phyloP scores from a whole-genome alignment of 257 asterid genomes.

The Solanum bukasovii region DNA sequence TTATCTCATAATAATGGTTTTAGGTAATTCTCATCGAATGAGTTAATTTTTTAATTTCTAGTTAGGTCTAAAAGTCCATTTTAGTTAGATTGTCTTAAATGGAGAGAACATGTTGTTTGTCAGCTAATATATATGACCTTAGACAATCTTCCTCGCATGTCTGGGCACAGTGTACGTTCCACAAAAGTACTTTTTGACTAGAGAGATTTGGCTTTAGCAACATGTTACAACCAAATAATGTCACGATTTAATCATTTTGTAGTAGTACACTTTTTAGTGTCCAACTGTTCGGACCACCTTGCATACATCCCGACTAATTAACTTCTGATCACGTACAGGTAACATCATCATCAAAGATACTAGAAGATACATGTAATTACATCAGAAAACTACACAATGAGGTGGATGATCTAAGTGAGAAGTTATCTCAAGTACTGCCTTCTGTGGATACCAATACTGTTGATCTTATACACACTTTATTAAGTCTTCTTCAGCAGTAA shows the following conservation, averaged over 20 bases:
- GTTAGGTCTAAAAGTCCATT: neutral
- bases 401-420: conserved; percentile 50
- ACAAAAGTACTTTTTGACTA: neutral
- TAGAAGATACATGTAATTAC: conserved; percentile 47
- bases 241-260: neutral
- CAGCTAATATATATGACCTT: neutral
- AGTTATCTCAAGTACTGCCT: conserved; percentile 36
- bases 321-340: neutral
- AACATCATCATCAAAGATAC: conserved; percentile 5
- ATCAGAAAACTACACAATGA: conserved; percentile 52
- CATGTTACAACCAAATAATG: neutral
- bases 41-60: neutral
- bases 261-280: neutral
- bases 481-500: conserved; percentile 26
- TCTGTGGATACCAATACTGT: conserved; percentile 26
- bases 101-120: neutral
- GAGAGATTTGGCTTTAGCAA: neutral
- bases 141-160: neutral
- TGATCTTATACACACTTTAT: conserved; percentile 27
- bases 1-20: neutral
- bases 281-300: too few species aligned
- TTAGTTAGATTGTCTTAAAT: neutral
- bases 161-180: neutral
- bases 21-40: neutral
- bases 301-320: neutral